These are phyloP conservation scores for Madurella mycetomatis DNA, from an alignment of 2,329 filamentous ascomycete species.

Conservation along the genomic window DNA sequence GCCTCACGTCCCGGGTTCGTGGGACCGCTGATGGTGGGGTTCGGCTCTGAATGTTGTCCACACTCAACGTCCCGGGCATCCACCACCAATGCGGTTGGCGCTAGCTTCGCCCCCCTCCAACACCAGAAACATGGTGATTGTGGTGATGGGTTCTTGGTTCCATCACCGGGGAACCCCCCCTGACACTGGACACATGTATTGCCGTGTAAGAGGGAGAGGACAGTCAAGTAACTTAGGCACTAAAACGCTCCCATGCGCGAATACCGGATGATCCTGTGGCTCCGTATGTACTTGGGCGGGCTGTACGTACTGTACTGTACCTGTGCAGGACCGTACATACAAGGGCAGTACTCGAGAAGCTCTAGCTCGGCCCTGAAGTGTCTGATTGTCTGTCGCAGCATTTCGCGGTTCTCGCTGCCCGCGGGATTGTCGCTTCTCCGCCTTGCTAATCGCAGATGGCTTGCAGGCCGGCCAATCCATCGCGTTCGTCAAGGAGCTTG, in stretches of 20 bases:
- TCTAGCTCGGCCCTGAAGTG: neutral
- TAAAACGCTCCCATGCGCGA: constrained; percentile 2
- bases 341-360: neutral
- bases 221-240: neutral
- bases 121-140: neutral
- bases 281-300: neutral
- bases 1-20: constrained; percentile 7
- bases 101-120: neutral
- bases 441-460: neutral
- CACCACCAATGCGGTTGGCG: neutral
- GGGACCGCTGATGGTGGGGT: constrained; percentile 12
- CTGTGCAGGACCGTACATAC: neutral
- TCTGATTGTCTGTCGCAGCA: constrained; percentile 9
- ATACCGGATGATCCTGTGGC: neutral
- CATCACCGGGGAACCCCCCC: neutral
- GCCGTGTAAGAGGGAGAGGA: too few relatives aligned
- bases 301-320: too few relatives aligned
- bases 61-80: neutral
- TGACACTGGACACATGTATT: too few relatives aligned
- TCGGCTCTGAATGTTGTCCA: neutral
- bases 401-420: too few relatives aligned
- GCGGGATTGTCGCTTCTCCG: neutral
- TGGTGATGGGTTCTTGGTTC: neutral
- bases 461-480: constrained; percentile 2
- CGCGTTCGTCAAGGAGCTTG: neutral